These are phyloP conservation scores for Globisporangium cylindrosporum DNA, from an alignment of 352 stramenopile genomes.

Conservation along the genomic window DNA sequence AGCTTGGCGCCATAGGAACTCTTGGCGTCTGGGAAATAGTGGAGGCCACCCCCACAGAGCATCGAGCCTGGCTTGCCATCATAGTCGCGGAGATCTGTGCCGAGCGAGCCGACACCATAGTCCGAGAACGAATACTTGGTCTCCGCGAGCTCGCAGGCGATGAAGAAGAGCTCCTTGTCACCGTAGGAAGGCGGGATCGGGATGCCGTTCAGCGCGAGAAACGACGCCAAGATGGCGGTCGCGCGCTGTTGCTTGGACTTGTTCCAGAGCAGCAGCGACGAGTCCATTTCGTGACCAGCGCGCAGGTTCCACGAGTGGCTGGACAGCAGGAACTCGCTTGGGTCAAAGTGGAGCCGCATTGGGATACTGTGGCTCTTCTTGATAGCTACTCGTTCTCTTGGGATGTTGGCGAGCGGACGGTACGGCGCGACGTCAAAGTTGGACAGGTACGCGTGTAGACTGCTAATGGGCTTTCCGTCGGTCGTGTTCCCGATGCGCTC, in stretches of 20 bases:
- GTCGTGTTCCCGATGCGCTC: slow-evolving; percentile 19
- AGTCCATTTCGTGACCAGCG: slow-evolving; percentile 69
- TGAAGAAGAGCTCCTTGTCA: slow-evolving; percentile 81
- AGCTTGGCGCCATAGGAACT: slow-evolving; percentile 13
- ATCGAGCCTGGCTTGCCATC: slow-evolving; percentile 26
- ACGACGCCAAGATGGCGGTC: slow-evolving; percentile 60
- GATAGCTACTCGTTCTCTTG: slow-evolving; percentile 12
- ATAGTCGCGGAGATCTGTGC: slow-evolving; percentile 33
- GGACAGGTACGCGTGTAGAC: slow-evolving; percentile 52
- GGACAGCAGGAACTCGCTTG: slow-evolving; percentile 49
- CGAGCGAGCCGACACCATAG: slow-evolving; percentile 53
- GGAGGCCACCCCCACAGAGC: slow-evolving; percentile 53
- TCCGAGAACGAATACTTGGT: slow-evolving; percentile 68
- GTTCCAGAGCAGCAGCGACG: slow-evolving; percentile 72
- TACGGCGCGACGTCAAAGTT: slow-evolving; percentile 51
- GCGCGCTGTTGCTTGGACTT: slow-evolving; percentile 64
- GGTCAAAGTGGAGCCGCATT: slow-evolving; percentile 32
- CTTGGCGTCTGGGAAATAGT: slow-evolving; percentile 47
- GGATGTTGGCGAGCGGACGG: slow-evolving; percentile 31
- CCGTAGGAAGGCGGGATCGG: slow-evolving; percentile 46
- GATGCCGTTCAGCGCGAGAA: slow-evolving; percentile 43
- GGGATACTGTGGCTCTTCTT: slow-evolving; percentile 22
- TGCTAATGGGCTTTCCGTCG: slow-evolving; percentile 24
- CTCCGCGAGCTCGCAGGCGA: slow-evolving; percentile 65
- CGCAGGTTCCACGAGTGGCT: slow-evolving; percentile 69